Conservation (phyloP, 1,284 basidiomycete species). For the Coniferiporia sulphurascens region DNA sequence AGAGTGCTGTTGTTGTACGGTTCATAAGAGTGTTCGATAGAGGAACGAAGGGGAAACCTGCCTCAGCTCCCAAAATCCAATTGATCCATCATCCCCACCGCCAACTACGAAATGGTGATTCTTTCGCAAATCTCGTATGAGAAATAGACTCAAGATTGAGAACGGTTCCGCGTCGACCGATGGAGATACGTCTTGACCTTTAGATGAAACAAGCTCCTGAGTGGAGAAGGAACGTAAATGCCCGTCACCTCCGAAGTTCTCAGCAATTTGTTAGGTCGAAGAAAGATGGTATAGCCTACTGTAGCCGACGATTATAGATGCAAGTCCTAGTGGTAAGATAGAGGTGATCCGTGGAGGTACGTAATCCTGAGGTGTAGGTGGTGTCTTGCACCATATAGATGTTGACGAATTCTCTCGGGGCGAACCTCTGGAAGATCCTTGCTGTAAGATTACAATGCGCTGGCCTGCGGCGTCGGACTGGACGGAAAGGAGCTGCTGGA, state of each 20-base stretch:
- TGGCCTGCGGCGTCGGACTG: neutral
- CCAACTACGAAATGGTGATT: conserved; percentile 59
- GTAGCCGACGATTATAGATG: conserved; percentile 53
- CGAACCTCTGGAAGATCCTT: neutral
- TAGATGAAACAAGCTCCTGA: conserved; percentile 24
- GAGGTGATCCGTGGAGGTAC: conserved; percentile 34
- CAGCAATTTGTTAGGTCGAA: neutral
- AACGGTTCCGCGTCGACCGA: conserved; percentile 40
- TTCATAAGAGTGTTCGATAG: conserved; percentile 6
- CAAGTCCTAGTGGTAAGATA: conserved; percentile 53
- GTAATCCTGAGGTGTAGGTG: neutral
- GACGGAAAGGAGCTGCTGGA: neutral
- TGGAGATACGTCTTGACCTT: conserved; percentile 3
- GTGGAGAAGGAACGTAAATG: conserved; percentile 40
- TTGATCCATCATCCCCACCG: conserved; percentile 69
- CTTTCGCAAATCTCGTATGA: conserved; percentile 50
- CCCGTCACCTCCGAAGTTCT: conserved; percentile 50
- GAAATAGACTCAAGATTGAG: conserved; percentile 45
- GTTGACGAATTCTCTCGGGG: neutral
- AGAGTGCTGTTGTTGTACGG: conserved; percentile 44
- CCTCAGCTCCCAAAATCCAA: conserved; percentile 66
- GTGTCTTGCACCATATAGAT: conserved; percentile 3
- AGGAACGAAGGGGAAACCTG: conserved; percentile 28
- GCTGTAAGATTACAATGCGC: conserved; percentile 2
- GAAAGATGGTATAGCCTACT: conserved; percentile 37